Base-by-base conservation (phyloP, 2,329 filamentous ascomycete genomes). In the Cladosporium sp. region DNA sequence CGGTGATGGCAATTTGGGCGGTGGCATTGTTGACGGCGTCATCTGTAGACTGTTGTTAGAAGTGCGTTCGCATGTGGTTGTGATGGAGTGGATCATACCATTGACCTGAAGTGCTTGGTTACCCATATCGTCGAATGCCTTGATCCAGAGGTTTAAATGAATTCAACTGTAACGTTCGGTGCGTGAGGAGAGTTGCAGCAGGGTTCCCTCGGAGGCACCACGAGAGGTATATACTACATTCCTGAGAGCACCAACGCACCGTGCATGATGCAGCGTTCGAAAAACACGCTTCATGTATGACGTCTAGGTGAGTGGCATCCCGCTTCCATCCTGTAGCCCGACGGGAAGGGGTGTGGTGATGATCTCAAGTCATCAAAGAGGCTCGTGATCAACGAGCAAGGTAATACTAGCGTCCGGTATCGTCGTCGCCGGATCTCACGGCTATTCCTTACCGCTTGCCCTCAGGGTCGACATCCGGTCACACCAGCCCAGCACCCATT, bases 1-100 rank as follows among this genome's bases (percentile, higher is more conserved):
- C 78, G 13, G 86, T 88, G 70, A 89, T 87, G 68, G 79, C 79
- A 48, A 89, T 84, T 71, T 88, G 80, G 18, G 82, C 73, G 8
- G 58, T 66, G 14, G 56, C 62, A 67, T 82, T 83, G 67, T 82
- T 82, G 65, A 81, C 80, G 16, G 79, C 79, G 66, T 79, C 79
- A 67, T 70, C 78, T 79, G 26, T 23, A n/a, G 26, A 23, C 2
- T 13, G 7, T 7, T 32, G 4, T 54, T 54, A 54, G 51, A 6
- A 11, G 2, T 23, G 26, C 3, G 18, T 32, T 8, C 32, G 26
- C 8, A 6, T 21, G 18, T 10, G 6, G 6, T 11, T n/a, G 16
- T 11, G 13, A 14, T 8, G 25, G 16, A 18, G 3, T 57, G 7
- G 30, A 58, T 64, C 71, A 65, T 69, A 76, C 75, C 70, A 67